phyloP scores from a whole-genome alignment of 192 early-diverging fungal species.

The Ambispora gerdemannii region DNA sequence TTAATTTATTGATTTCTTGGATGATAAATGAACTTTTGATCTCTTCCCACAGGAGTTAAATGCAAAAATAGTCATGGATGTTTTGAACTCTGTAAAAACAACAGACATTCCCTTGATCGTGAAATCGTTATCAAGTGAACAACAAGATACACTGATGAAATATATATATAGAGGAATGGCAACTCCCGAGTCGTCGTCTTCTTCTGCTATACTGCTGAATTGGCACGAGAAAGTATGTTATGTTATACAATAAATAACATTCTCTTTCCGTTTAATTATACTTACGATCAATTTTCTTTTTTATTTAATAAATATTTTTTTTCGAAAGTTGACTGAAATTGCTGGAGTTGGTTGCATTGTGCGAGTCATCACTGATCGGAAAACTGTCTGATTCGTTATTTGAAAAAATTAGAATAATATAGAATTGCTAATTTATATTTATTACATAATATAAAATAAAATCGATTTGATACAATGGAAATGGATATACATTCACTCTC shows the following conservation, averaged over 20 bases:
- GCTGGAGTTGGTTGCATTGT: slow-evolving; percentile 88
- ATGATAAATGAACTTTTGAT: background rate
- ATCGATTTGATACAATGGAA: too few relatives aligned
- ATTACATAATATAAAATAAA: too few relatives aligned
- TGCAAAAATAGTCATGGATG: slow-evolving; percentile 78
- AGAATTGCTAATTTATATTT: too few relatives aligned
- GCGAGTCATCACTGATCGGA: slow-evolving; percentile 87
- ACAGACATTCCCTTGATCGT: slow-evolving; percentile 66
- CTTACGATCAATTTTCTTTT: too few relatives aligned
- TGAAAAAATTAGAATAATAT: too few relatives aligned
- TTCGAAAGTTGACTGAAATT: slow-evolving; percentile 78
- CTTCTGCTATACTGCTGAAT: slow-evolving; percentile 76
- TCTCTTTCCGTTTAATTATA: too few relatives aligned
- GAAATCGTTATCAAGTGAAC: slow-evolving; percentile 53
- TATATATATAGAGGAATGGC: slow-evolving; percentile 92
- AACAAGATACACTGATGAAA: slow-evolving; percentile 82
- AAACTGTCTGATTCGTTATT: slow-evolving; percentile 59
- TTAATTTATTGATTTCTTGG: background rate
- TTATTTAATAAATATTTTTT: slow-evolving; percentile 6
- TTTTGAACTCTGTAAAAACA: slow-evolving; percentile 66
- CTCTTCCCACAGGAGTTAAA: slow-evolving; percentile 57
- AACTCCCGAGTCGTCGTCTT: slow-evolving; percentile 70
- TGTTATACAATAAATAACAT: too few relatives aligned
- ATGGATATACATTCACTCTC: too few relatives aligned
- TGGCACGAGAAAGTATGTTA: slow-evolving; percentile 92